Base-by-base conservation (phyloP, 306 rosid genomes). In the Prunus davidiana region DNA sequence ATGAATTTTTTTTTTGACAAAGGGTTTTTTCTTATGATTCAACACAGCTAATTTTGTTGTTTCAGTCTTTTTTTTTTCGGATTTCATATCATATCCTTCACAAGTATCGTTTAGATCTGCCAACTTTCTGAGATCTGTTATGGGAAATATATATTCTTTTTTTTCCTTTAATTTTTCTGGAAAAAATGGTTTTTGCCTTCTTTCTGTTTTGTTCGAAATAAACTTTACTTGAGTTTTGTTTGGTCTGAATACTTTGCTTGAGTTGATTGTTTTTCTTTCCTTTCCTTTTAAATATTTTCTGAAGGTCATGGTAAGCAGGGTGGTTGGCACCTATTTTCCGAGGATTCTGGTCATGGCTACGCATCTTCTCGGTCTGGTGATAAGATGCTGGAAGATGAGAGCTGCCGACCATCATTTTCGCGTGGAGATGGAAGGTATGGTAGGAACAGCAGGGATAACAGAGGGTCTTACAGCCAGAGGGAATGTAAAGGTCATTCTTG, bases 261-360 rank as follows among this genome's bases (percentile, higher is more conserved):
- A 84, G 87, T 84, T 89, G 66, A 86, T 88, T 34, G 84, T 61
- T 79, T 77, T 30, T 65, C 46, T 78, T 64, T 13, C 16, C 19
- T 68, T 72, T 47, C 78, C 76, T 63, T 84, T 78, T 76, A 20
- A 69, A 82, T 73, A 76, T 84, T 85, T 87, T 83, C 82, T 86
- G 89, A 87, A 96, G 99, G 99, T 84, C 94, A 89, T 84, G 97
- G 94, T 82, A 96, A 87, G 91, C 98, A 88, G 93, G 96, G 93
- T 68, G 89, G 92, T 75, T 95, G 96, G 97, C 97, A 91, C 84
- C 56, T 87, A 69, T 92, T 88, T 79, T 50, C 97, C 1, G 97
- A 95, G 67, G 99, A 92, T 19, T 75, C 96, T 74, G 92, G 91
- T 71, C 93, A 88, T 75, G 92, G 96, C n/a, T 90, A 90, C 70